Base-by-base conservation (phyloP, 2,329 filamentous ascomycete genomes). In the Fusarium nurragi region DNA sequence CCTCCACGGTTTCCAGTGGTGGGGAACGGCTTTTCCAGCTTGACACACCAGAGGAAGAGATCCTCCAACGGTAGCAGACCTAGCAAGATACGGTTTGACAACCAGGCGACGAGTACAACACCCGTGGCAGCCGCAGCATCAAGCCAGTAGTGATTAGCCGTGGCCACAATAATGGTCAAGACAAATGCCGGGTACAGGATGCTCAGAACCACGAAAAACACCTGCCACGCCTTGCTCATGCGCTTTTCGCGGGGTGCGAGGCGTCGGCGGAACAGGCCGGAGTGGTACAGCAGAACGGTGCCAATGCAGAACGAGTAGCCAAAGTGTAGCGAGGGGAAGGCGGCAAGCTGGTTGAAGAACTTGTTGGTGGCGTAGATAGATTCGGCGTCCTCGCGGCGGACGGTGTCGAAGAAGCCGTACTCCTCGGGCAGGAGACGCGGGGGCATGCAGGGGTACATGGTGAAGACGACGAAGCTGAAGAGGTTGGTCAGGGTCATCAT, bases 11-110 rank as follows among this genome's bases (percentile, higher is more conserved):
- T 60, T 12, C 77, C 79, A 3, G 79, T 80, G 1, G 79, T 86
- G 3, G 84, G 86, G 11, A 79, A 78, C 0, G 88, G 88, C 76
- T 90, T 91, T 71, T 90, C 85, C 34, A 91, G 83, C 53, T 86
- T 80, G 65, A 88, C 77, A 9, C 81, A 76, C 83, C 83, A 88
- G 28, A 90, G 77, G 69, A 90, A 86, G 73, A 86, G 87, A 70
- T 91, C 89, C 72, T 91, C 88, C 9, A 91, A 53, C 0, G 84
- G 83, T 28, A 90, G 69, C 59, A 91, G 74, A 59, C 88, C 88
- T 57, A 90, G 72, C 50, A 91, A 69, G 14, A 79, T 72, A 16
- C 79, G 75, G 65, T 84, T 84, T 58, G 77, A 79, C 50, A 77
- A 64, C 84, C 87, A 91, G 0, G 86, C 86, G 11, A 89, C 64